These are phyloP conservation scores for Aotearoamyces nothofagi DNA, from an alignment of 2,329 filamentous ascomycete genomes.

Conservation along the genomic window DNA sequence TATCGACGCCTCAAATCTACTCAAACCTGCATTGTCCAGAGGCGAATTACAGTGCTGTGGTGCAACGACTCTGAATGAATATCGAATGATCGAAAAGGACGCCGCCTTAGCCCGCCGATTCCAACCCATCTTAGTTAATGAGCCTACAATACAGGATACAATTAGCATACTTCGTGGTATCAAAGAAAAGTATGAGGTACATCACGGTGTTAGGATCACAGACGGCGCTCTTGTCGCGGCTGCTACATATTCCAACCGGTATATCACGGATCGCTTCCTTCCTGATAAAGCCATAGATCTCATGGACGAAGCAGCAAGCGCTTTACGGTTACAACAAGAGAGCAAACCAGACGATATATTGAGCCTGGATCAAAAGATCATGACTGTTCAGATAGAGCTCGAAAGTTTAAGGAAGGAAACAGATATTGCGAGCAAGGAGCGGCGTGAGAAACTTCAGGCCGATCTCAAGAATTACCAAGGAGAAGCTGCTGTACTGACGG, in stretches of 20 bases:
- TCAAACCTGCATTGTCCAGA: slow-evolving; percentile 85
- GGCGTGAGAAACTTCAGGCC: slow-evolving; percentile 70
- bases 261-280: slow-evolving; percentile 89
- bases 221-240: slow-evolving; percentile 86
- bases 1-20: slow-evolving; percentile 86
- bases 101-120: slow-evolving; percentile 84
- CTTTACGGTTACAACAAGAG: slow-evolving; percentile 82
- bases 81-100: slow-evolving; percentile 89
- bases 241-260: slow-evolving; percentile 83
- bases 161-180: slow-evolving; percentile 93
- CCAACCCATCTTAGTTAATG: slow-evolving; percentile 86
- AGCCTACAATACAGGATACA: slow-evolving; percentile 81
- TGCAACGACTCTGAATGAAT: slow-evolving; percentile 85
- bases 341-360: slow-evolving; percentile 94
- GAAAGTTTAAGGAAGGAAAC: slow-evolving; percentile 91
- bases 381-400: slow-evolving; percentile 93
- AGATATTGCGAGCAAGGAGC: slow-evolving; percentile 76
- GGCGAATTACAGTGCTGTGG: slow-evolving; percentile 93
- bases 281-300: slow-evolving; percentile 96
- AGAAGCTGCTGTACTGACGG: slow-evolving; percentile 58
- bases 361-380: slow-evolving; percentile 82
- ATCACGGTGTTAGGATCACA: slow-evolving; percentile 90
- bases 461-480: slow-evolving; percentile 64
- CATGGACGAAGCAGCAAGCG: slow-evolving; percentile 89
- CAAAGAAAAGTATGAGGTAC: slow-evolving; percentile 94